These are phyloP conservation scores for Rhizopus delemar DNA, from an alignment of 371 early-diverging fungal genomes.

Conservation along the genomic window DNA sequence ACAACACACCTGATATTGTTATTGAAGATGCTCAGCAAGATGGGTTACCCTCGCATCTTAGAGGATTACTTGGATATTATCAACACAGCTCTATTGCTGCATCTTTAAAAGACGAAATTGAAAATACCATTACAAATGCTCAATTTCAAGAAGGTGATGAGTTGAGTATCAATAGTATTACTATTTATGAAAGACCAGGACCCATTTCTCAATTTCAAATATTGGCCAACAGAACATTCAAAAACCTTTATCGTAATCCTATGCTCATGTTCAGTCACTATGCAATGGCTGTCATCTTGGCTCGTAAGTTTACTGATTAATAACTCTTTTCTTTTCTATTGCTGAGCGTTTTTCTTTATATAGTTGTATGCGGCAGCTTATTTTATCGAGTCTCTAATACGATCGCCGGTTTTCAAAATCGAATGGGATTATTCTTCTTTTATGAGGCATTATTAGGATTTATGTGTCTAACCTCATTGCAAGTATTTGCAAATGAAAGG, in stretches of 20 bases:
- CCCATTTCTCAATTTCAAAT: slow-evolving; percentile 79
- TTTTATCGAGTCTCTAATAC: slow-evolving; percentile 81
- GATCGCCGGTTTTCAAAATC: slow-evolving; percentile 85
- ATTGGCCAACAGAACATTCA: slow-evolving; percentile 80
- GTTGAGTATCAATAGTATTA: slow-evolving; percentile 20
- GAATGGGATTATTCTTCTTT: slow-evolving; percentile 86
- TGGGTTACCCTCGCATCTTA: slow-evolving; percentile 47
- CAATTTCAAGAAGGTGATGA: slow-evolving; percentile 11
- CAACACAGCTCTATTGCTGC: slow-evolving; percentile 44
- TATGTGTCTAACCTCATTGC: slow-evolving; percentile 74
- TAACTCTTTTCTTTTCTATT: background rate
- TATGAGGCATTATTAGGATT: slow-evolving; percentile 82
- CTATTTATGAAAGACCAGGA: slow-evolving; percentile 59
- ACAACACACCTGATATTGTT: slow-evolving; percentile 15
- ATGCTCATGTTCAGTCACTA: slow-evolving; percentile 85
- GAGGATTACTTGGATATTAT: slow-evolving; percentile 47
- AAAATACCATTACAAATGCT: slow-evolving; percentile 32
- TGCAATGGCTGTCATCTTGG: slow-evolving; percentile 70
- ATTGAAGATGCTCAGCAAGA: slow-evolving; percentile 28
- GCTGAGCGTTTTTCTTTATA: background rate
- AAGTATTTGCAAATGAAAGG: slow-evolving; percentile 72
- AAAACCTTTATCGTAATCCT: slow-evolving; percentile 87
- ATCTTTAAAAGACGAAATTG: slow-evolving; percentile 49
- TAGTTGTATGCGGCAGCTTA: slow-evolving; percentile 76
- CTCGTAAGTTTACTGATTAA: slow-evolving; percentile 47